Base-by-base conservation (phyloP, 2,329 filamentous ascomycete species). In the Aspergillus sp. region DNA sequence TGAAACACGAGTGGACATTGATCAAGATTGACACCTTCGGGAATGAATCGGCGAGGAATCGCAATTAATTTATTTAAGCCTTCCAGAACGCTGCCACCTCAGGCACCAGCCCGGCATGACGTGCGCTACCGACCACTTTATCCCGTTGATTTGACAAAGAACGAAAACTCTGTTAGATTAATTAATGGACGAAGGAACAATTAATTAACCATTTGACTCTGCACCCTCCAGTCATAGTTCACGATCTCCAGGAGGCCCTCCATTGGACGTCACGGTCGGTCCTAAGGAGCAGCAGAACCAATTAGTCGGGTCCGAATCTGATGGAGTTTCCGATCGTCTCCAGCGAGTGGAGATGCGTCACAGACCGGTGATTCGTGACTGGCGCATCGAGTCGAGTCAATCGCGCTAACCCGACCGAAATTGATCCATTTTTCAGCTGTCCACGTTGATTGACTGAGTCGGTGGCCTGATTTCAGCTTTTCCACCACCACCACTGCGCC, bases 321-420 rank as follows among this genome's bases (percentile, higher is more conserved):
- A 62, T 57, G 57, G 58, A 47, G 18, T 39, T 63, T 56, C 61
- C 58, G 64, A 66, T 66, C 64, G 62, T 58, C 58, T 47, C 57
- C 36, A 42, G 53, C 46, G 9, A 22, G 62, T 63, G 62, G 64
- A 59, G 56, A 50, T 36, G 32, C 46, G 52, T 57, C 58, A n/a
- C 36, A 42, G 36, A 7, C 16, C 16, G 14, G 49, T 10, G 42
- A 32, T 36, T 49, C 50, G 47, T 59, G 53, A 60, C 36, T 58
- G 57, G 56, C 47, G 47, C 54, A 61, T 29, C 26, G 26, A 36
- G 11, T 59, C 60, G 58, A 63, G 61, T 58, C 59, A 61, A 58
- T 54, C 52, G 36, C 57, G 47, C 57, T 55, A 47, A 24, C 45
- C 22, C 36, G 36, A n/a, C 14, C 5, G 36, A 42, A n/a, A 54